Percentiles rank a stretch among this genome's conserved stretches.
Conservation (phyloP, 345 rosid species). For the Ricinus communis region DNA sequence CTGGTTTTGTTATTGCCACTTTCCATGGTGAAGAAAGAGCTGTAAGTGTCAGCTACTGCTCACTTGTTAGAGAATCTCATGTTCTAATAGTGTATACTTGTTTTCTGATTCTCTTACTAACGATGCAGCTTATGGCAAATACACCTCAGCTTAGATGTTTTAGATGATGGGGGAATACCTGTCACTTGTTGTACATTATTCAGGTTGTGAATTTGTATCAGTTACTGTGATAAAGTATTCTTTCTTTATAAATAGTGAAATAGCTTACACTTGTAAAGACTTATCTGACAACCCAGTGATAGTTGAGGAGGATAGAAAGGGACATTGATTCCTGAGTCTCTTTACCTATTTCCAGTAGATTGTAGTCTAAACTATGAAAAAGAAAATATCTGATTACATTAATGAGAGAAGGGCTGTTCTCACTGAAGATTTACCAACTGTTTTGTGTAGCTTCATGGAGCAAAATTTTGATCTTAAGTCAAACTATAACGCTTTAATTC, state of each 20-base stretch:
- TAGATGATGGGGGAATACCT: conserved; percentile 13
- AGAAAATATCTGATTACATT: no score
- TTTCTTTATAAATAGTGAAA: background rate
- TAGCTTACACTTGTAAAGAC: background rate
- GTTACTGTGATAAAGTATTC: background rate
- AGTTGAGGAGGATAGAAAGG: background rate
- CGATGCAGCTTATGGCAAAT: conserved; percentile 21
- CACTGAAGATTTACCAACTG: background rate
- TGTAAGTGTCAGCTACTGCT: conserved; percentile 48
- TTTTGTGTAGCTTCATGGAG: background rate
- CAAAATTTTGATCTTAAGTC: background rate
- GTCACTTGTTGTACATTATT: conserved; percentile 28
- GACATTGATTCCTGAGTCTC: no score
- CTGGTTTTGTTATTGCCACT: conserved; percentile 56
- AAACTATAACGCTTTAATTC: background rate
- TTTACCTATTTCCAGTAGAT: no score
- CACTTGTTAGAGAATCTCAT: conserved; percentile 54
- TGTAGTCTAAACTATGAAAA: no score
- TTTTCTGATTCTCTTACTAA: conserved; percentile 31
- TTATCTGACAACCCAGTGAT: background rate
- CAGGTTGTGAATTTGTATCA: background rate
- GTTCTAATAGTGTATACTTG: conserved; percentile 30
- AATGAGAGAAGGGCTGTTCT: no score
- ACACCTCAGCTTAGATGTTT: conserved; percentile 19
- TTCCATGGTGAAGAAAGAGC: conserved; percentile 31